phyloP scores from a whole-genome alignment of 345 rosid species.

The Acer campestre region DNA sequence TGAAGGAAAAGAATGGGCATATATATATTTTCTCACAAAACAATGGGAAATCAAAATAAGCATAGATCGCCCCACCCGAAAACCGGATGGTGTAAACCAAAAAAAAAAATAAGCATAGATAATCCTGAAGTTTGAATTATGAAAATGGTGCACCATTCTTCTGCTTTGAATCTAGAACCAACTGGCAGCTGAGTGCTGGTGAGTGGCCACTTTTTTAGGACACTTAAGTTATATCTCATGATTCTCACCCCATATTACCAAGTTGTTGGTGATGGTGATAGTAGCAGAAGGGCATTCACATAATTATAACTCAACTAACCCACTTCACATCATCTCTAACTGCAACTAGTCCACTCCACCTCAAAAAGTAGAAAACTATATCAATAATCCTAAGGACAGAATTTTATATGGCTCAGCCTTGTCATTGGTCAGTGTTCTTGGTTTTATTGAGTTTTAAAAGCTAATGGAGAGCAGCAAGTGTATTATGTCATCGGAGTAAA shows the following conservation, averaged over 20 bases:
- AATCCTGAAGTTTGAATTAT: not conserved
- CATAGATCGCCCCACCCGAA: too few relatives aligned
- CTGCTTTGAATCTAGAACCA: not conserved
- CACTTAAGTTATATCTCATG: not conserved
- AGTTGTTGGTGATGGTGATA: not conserved
- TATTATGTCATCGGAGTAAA: too few relatives aligned
- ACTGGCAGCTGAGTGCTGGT: not conserved
- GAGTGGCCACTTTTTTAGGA: not conserved
- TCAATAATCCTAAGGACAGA: not conserved
- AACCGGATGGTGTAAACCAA: too few relatives aligned
- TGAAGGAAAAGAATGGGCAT: not conserved
- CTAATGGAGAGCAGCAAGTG: conserved; percentile 7
- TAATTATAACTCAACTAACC: conserved; percentile 18
- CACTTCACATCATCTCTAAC: conserved; percentile 14
- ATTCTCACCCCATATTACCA: not conserved
- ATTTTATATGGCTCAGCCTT: conserved; percentile 5
- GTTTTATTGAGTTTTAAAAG: conserved; percentile 17
- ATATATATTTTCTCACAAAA: too few relatives aligned
- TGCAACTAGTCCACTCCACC: conserved; percentile 31
- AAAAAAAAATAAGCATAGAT: not conserved
- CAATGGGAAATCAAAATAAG: too few relatives aligned
- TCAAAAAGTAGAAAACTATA: conserved; percentile 17
- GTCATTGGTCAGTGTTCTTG: conserved; percentile 24
- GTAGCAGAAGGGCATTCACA: not conserved
- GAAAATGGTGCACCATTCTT: not conserved